Evolutionary conservation across 805 yeast genomes (phyloP).

Genomic region (Helenozyma baotianmanensis): DNA sequence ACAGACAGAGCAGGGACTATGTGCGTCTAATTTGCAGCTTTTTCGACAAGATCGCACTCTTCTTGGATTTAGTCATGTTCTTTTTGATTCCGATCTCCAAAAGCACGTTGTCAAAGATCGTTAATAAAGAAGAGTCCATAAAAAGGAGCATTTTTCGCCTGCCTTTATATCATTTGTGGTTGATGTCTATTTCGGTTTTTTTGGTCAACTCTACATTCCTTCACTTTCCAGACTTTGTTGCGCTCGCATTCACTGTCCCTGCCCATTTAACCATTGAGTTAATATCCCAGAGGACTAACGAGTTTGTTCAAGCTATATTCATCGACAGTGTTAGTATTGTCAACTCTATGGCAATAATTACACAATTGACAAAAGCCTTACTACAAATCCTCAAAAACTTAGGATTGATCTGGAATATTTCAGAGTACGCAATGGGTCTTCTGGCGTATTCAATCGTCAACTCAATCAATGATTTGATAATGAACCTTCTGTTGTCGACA

Average conservation of each 20-base stretch:
- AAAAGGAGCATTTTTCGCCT: slow-evolving; percentile 10
- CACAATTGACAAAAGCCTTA: slow-evolving; percentile 22
- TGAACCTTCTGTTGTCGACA: slow-evolving; percentile 45
- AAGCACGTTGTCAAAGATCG: slow-evolving; percentile 1
- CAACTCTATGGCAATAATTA: slow-evolving; percentile 23
- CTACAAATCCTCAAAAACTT: slow-evolving; percentile 36
- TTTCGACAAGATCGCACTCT: too few relatives aligned
- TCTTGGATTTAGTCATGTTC: slow-evolving; percentile 4
- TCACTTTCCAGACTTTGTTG: slow-evolving; percentile 1
- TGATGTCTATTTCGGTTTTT: background rate
- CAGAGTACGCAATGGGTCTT: slow-evolving; percentile 47
- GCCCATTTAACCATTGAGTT: slow-evolving; percentile 1
- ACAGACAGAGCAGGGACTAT: too few relatives aligned
- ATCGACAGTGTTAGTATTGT: slow-evolving; percentile 16
- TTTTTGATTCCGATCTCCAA: slow-evolving; percentile 7
- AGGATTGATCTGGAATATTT: slow-evolving; percentile 40
- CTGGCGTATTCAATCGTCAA: slow-evolving; percentile 47
- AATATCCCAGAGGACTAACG: slow-evolving; percentile 3
- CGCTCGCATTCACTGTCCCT: slow-evolving; percentile 1
- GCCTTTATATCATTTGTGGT: slow-evolving; percentile 14
- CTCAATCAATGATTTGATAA: slow-evolving; percentile 48
- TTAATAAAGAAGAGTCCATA: background rate
- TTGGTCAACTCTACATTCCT: slow-evolving; percentile 1
- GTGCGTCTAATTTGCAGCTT: too few relatives aligned
- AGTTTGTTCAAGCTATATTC: slow-evolving; percentile 3